Percentiles rank a stretch among this genome's conserved stretches.
These are phyloP conservation scores for Termitomyces eurrhizus DNA, from an alignment of 768 basidiomycete genomes.

Conservation along the genomic window DNA sequence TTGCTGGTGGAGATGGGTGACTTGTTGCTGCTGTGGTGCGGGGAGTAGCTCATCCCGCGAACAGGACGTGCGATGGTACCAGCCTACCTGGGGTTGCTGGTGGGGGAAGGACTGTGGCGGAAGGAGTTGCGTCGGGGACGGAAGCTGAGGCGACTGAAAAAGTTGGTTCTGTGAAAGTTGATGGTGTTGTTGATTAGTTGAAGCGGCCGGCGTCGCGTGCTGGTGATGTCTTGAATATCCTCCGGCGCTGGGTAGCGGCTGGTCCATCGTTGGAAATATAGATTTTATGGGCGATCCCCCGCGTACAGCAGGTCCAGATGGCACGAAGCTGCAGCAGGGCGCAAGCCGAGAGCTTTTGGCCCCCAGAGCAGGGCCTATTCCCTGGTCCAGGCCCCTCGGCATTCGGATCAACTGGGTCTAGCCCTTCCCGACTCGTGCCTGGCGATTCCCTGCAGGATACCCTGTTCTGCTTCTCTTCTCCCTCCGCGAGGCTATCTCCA, in stretches of 20 bases:
- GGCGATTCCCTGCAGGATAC: neutral
- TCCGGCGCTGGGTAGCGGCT: neutral
- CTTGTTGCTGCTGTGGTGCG: neutral
- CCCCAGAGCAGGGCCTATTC: neutral
- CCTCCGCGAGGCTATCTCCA: neutral
- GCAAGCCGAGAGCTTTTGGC: neutral
- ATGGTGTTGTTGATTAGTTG: neutral
- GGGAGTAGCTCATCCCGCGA: conserved; percentile 37
- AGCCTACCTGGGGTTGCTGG: neutral
- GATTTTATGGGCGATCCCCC: neutral
- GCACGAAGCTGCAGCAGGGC: neutral
- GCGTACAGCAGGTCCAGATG: neutral
- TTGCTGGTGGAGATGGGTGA: conserved; percentile 17
- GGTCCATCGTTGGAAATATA: neutral
- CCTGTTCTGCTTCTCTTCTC: neutral
- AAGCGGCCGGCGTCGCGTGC: neutral
- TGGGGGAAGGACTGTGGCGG: neutral
- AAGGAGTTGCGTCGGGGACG: neutral
- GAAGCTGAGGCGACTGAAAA: neutral
- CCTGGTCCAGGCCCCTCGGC: neutral
- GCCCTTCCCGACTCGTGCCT: neutral
- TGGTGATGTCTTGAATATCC: conserved; percentile 1
- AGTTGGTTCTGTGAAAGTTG: neutral
- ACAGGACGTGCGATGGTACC: conserved; percentile 23
- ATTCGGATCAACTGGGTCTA: neutral